These are phyloP conservation scores for Berberis thunbergii DNA, from an alignment of 164 flowering plant genomes.

Conservation along the genomic window DNA sequence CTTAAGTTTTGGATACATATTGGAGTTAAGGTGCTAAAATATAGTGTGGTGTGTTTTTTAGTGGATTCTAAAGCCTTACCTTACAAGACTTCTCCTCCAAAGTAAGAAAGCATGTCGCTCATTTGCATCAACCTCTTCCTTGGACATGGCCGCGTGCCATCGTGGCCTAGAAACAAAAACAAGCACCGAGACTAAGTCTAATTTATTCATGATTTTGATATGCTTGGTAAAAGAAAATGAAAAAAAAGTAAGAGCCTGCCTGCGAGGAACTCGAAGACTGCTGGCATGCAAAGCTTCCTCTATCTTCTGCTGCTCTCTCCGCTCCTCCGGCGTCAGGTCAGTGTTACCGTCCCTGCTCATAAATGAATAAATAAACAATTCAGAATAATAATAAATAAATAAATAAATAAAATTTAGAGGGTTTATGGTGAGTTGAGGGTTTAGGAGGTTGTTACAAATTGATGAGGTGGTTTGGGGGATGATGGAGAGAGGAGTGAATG, in stretches of 20 bases:
- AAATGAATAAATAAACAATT: neutral
- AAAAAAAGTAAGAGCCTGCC: constrained; percentile 22
- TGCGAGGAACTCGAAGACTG: constrained; percentile 87
- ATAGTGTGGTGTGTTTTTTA: neutral
- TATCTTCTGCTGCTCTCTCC: constrained; percentile 54
- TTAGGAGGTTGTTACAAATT: constrained; percentile 30
- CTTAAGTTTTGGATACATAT: neutral
- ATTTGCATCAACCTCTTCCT: constrained; percentile 75
- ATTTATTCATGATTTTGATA: neutral
- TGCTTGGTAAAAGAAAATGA: neutral
- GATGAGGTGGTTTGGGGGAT: constrained; percentile 43
- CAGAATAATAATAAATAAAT: neutral
- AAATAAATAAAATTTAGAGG: neutral
- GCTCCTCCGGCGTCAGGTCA: constrained; percentile 48
- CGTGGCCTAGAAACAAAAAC: constrained; percentile 53
- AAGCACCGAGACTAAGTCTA: neutral
- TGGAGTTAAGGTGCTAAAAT: neutral
- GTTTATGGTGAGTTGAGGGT: no score
- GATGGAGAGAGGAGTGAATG: constrained; percentile 29
- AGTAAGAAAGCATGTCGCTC: constrained; percentile 65
- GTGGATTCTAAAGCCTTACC: constrained; percentile 30
- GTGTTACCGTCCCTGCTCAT: constrained; percentile 42
- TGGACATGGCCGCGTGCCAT: constrained; percentile 71
- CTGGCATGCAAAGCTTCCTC: constrained; percentile 76
- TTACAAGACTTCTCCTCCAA: constrained; percentile 87